phyloP scores from a whole-genome alignment of 805 yeast genomes.

The Kazachstania kunashirensis region DNA sequence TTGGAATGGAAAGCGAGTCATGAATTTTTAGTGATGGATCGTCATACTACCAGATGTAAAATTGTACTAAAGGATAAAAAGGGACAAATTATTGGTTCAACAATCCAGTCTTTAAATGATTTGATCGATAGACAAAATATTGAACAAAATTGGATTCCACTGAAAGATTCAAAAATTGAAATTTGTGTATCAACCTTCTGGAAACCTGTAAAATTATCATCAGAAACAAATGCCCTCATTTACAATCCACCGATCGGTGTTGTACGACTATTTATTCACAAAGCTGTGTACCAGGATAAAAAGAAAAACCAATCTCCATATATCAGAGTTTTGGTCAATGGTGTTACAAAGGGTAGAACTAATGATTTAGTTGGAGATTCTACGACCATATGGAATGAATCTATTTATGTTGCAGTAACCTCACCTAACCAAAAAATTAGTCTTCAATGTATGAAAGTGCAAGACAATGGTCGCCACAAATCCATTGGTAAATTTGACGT shows the following conservation, averaged over 20 bases:
- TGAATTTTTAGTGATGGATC: slow-evolving; percentile 60
- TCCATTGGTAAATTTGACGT: slow-evolving; percentile 73
- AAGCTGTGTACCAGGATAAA: slow-evolving; percentile 53
- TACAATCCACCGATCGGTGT: slow-evolving; percentile 87
- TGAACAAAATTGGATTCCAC: slow-evolving; percentile 66
- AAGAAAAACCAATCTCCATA: slow-evolving; percentile 87
- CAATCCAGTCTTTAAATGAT: slow-evolving; percentile 45
- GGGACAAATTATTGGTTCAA: slow-evolving; percentile 46
- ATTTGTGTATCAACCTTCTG: slow-evolving; percentile 56
- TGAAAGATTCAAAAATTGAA: slow-evolving; percentile 60
- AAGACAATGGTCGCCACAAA: slow-evolving; percentile 60
- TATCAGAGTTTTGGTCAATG: slow-evolving; percentile 62
- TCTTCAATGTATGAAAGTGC: slow-evolving; percentile 81
- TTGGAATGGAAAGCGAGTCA: slow-evolving; percentile 56
- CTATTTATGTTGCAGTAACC: slow-evolving; percentile 65
- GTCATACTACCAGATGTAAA: slow-evolving; percentile 54
- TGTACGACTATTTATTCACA: slow-evolving; percentile 56
- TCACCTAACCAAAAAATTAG: slow-evolving; percentile 69
- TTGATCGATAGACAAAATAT: slow-evolving; percentile 68
- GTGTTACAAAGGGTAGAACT: slow-evolving; percentile 65
- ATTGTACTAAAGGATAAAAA: slow-evolving; percentile 54
- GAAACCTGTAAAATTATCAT: slow-evolving; percentile 68
- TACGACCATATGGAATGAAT: slow-evolving; percentile 74
- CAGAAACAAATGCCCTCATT: slow-evolving; percentile 56
- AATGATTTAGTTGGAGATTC: slow-evolving; percentile 51